Base-by-base conservation (phyloP, 176 grass and related monocot species). In the Carex littledalei region DNA sequence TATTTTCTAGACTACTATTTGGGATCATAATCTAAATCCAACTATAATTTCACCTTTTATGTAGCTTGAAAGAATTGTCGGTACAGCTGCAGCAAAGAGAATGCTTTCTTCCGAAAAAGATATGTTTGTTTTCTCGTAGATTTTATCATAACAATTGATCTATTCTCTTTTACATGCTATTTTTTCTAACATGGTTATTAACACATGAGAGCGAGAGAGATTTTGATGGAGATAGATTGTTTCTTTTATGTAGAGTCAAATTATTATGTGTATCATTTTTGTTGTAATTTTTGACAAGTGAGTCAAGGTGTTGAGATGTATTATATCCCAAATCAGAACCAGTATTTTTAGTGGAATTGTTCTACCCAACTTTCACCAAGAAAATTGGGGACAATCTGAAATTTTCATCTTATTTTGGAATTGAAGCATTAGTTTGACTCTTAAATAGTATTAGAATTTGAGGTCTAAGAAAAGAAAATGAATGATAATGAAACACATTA, bases 51-150 rank as follows among this genome's bases (percentile, higher is more conserved):
- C 85, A 26, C 12, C 26, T 45, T 73, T 86, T 81, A 85, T 87
- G 75, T 89, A 97, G 92, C 54, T 97, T 63, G 92, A 94, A 82
- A 87, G 92, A 64, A 94, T 94, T 79, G 92, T 94, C 21, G 92
- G 90, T 54, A 89, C 89, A 2, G 83, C 71, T 79, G 56, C 92
- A 12, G 90, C 92, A 20, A 86, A 87, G 39, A 94, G 89, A 84
- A 85, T 94, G 87, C 68, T 91, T 68, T 97, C 92, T n/a, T 91
- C 94, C 0, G 89, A 94, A 31, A 97, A 94, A 78, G 66, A 87
- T 75, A 89, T 97, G 86, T 94, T 97, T 84, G 84, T 93, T 52
- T 94, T 97, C 62, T 92, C 80, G 67, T 83, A 83, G 63, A 41
- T 63, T 63, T 5, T 31, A 31, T 77, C 69, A 22, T 73, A 11